Base-by-base conservation (phyloP, 495 filamentous ascomycete genomes). In the Schizothecium vesticola region DNA sequence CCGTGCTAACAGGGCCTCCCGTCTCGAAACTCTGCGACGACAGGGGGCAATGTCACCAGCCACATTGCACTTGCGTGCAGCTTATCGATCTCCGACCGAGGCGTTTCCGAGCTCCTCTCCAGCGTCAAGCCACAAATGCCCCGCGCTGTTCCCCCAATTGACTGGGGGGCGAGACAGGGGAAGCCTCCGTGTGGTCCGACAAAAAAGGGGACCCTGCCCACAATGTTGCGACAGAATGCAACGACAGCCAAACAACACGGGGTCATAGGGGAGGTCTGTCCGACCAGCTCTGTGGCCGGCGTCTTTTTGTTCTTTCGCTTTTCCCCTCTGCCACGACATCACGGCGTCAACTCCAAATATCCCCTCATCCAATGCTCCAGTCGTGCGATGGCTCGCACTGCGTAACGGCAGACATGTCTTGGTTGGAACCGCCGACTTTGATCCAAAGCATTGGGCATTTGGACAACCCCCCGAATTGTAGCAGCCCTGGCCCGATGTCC, bases 131-230 rank as follows among this genome's bases (percentile, higher is more conserved):
- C 65, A 66, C 65, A 66, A 1, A 1, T 31, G 22, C 57, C 28
- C 65, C 65, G 23, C 65, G 19, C 33, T 19, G 29, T 26, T 19
- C 25, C 57, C 43, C 43, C 31, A 12, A n/a, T 51, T 0, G 43
- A 51, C 43, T 2, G 43, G 57, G 21, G 36, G 21, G n/a, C 65
- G 65, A 66, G 65, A 66, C 65, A 66, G 65, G 65, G 57, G 57
- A 43, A 58, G 21, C 21, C 65, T 26, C 65, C 63, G n/a, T n/a
- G 65, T 59, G 56, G 59, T 29, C 26, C 65, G 28, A 23, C 29
- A 31, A 25, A 22, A 59, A 65, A 28, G 55, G 64, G 64, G 25
- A n/a, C 25, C 26, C 64, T 59, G 64, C 51, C 64, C 64, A 33
- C 51, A 58, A 11, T 65, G 51, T 56, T 58, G 63, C 63, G 64